Percentiles rank a stretch among this genome's conserved stretches.
Conservation (phyloP, 2,329 filamentous ascomycete genomes). For the Aspergillus persii region DNA sequence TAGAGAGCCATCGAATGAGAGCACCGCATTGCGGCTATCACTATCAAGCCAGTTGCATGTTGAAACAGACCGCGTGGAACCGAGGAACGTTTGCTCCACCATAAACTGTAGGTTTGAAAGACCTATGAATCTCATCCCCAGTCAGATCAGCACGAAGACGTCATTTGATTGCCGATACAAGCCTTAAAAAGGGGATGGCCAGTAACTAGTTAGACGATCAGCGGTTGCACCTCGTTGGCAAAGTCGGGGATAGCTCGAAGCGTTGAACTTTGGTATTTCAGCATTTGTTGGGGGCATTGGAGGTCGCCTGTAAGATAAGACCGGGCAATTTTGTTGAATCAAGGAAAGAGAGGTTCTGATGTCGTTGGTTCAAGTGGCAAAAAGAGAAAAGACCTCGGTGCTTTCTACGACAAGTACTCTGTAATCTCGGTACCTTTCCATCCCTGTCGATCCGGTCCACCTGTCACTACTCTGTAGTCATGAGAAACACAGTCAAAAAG, state of each 20-base stretch:
- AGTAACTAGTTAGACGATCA: constrained; percentile 7
- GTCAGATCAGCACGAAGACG: constrained; percentile 2
- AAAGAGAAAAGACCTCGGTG: neutral
- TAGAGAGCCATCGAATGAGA: neutral
- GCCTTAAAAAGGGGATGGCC: constrained; percentile 7
- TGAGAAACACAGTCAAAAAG: neutral
- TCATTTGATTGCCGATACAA: constrained; percentile 4
- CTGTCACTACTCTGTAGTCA: neutral
- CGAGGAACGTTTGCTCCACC: neutral
- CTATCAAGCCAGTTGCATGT: neutral
- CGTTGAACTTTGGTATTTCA: neutral
- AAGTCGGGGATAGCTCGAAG: neutral
- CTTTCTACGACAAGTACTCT: neutral
- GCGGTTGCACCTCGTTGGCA: neutral
- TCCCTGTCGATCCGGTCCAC: constrained; percentile 16
- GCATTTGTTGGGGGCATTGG: neutral
- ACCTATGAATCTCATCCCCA: neutral
- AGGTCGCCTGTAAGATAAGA: neutral
- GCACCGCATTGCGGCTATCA: neutral
- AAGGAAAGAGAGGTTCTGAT: neutral
- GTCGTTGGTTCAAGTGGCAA: neutral
- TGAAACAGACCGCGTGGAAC: neutral
- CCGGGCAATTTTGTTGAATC: neutral
- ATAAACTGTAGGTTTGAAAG: neutral
- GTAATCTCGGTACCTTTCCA: neutral